phyloP scores from a whole-genome alignment of 768 basidiomycete species.

The Tulasnella sp. region DNA sequence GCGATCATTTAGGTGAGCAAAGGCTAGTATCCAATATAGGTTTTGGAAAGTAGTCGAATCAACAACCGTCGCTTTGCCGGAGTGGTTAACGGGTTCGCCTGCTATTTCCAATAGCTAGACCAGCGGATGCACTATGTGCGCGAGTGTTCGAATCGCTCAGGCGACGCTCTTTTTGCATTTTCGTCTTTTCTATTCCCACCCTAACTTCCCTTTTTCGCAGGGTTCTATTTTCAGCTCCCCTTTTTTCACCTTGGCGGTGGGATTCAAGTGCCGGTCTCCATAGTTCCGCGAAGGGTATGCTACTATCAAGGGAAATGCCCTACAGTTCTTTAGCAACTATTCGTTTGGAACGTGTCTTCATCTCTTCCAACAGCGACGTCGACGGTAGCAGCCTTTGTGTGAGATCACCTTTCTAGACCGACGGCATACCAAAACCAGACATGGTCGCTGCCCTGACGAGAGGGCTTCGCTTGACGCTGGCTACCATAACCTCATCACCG shows the following conservation, averaged over 20 bases:
- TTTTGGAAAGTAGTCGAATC: background rate
- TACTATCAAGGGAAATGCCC: background rate
- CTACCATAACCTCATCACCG: background rate
- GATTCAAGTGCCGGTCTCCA: background rate
- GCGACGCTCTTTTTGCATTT: slow-evolving; percentile 42
- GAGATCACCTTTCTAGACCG: background rate
- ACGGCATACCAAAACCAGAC: background rate
- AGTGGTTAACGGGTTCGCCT: slow-evolving; percentile 41
- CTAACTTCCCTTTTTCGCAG: background rate
- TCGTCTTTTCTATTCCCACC: background rate
- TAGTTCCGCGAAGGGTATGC: background rate
- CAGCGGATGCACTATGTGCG: slow-evolving; percentile 60
- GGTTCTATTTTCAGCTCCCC: background rate
- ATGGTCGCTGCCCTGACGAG: background rate
- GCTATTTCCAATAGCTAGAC: slow-evolving; percentile 36
- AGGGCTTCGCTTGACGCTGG: background rate
- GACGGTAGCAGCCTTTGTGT: background rate
- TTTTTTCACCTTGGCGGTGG: background rate
- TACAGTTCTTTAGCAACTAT: background rate
- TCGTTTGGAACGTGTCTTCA: background rate
- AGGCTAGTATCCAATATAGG: background rate
- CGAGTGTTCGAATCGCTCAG: slow-evolving; percentile 61
- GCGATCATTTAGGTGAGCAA: background rate
- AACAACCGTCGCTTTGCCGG: slow-evolving; percentile 24
- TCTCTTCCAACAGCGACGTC: background rate